These are phyloP conservation scores for Mucor racemosus DNA, from an alignment of 371 early-diverging fungal genomes.

Conservation along the genomic window DNA sequence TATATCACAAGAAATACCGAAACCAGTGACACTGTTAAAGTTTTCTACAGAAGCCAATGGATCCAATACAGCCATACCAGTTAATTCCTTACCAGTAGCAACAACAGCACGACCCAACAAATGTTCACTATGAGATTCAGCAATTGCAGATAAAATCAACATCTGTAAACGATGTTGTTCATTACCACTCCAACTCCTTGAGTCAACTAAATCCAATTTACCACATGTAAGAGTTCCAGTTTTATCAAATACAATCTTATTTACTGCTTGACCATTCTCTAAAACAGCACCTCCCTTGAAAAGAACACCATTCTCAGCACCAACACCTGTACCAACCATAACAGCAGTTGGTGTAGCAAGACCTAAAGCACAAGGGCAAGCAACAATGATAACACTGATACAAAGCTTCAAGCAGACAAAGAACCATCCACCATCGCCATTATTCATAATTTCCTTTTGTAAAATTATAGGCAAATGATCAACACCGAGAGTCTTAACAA, in stretches of 20 bases:
- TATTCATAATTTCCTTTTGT: slow-evolving; percentile 50
- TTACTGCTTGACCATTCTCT: slow-evolving; percentile 81
- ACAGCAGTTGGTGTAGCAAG: slow-evolving; percentile 97
- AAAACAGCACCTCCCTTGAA: slow-evolving; percentile 88
- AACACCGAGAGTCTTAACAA: slow-evolving; percentile 53
- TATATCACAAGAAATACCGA: slow-evolving; percentile 75
- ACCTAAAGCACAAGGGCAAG: slow-evolving; percentile 97
- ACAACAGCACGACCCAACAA: slow-evolving; percentile 85
- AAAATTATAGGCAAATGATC: slow-evolving; percentile 62
- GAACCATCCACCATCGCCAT: slow-evolving; percentile 67
- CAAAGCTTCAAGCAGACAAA: slow-evolving; percentile 87
- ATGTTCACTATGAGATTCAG: slow-evolving; percentile 88
- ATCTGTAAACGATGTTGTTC: slow-evolving; percentile 18
- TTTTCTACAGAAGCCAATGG: slow-evolving; percentile 46
- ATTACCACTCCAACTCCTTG: slow-evolving; percentile 23
- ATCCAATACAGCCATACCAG: slow-evolving; percentile 38
- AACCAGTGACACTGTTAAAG: slow-evolving; percentile 79
- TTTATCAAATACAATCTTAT: slow-evolving; percentile 94
- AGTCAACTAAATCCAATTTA: slow-evolving; percentile 73
- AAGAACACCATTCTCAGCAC: slow-evolving; percentile 88
- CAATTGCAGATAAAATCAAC: slow-evolving; percentile 63
- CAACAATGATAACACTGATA: slow-evolving; percentile 95
- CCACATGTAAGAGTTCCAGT: slow-evolving; percentile 95
- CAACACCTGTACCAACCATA: slow-evolving; percentile 98
- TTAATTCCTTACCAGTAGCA: slow-evolving; percentile 55